phyloP scores from a whole-genome alignment of 768 basidiomycete species.

The Pilatotrama ljubarskyi region DNA sequence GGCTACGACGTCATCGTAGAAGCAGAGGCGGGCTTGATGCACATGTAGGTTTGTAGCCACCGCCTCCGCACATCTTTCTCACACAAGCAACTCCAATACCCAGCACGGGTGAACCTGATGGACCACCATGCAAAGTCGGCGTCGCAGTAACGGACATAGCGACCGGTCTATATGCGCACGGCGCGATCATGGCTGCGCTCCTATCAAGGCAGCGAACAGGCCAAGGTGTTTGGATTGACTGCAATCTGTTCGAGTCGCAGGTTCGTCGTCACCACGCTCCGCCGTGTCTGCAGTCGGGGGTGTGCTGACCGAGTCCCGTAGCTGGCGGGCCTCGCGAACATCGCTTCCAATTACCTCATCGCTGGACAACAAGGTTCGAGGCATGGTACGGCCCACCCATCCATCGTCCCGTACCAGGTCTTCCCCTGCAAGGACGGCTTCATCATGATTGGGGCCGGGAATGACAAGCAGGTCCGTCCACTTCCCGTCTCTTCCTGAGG shows the following conservation, averaged over 20 bases:
- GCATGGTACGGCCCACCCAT: conserved; percentile 92
- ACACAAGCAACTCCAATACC: background rate
- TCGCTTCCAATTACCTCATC: conserved; percentile 92
- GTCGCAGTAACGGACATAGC: conserved; percentile 91
- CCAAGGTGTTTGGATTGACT: conserved; percentile 88
- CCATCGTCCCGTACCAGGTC: conserved; percentile 91
- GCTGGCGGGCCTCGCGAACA: conserved; percentile 90
- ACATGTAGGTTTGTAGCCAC: conserved; percentile 58
- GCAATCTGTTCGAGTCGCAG: conserved; percentile 90
- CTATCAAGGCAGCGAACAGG: conserved; percentile 82
- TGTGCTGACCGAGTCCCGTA: conserved; percentile 31
- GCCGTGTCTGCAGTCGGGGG: background rate
- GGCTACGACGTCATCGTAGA: conserved; percentile 82
- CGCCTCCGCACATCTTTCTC: conserved; percentile 16
- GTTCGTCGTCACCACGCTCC: conserved; percentile 40
- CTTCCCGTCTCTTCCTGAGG: background rate
- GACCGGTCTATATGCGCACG: conserved; percentile 87
- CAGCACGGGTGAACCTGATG: conserved; percentile 86
- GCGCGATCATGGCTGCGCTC: conserved; percentile 89
- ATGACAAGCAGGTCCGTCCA: conserved; percentile 70
- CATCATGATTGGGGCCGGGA: conserved; percentile 93
- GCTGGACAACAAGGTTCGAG: conserved; percentile 78
- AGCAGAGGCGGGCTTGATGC: conserved; percentile 93
- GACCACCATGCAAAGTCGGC: conserved; percentile 91
- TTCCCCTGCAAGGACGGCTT: conserved; percentile 87